Conservation (phyloP, 306 rosid species). For the Prunus mongolica region DNA sequence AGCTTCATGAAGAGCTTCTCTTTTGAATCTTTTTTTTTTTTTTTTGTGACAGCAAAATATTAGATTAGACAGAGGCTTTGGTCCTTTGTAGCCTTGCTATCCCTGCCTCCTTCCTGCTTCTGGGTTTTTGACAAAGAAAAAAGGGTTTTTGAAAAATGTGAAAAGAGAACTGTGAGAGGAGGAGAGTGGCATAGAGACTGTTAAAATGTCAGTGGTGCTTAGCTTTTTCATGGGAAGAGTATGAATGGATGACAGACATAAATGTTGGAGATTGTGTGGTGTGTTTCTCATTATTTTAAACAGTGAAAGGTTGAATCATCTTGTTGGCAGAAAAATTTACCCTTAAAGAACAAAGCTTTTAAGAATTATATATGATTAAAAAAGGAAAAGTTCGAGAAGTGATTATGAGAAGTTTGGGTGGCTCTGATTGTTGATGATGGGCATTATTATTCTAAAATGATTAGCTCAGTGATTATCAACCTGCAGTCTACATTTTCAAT, state of each 20-base stretch:
- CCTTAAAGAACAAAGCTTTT: slow-evolving; percentile 1
- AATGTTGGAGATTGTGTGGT: slow-evolving; percentile 37
- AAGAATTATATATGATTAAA: slow-evolving; percentile 8
- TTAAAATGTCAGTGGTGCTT: slow-evolving; percentile 54
- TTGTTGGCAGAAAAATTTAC: slow-evolving; percentile 32
- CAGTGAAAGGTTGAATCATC: slow-evolving; percentile 55
- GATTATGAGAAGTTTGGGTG: slow-evolving; percentile 22
- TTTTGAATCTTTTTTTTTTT: background rate
- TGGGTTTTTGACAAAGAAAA: slow-evolving; percentile 32
- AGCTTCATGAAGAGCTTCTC: slow-evolving; percentile 33
- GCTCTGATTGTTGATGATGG: slow-evolving; percentile 59
- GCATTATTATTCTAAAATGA: slow-evolving; percentile 86
- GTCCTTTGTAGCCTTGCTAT: slow-evolving; percentile 16
- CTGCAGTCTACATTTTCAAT: slow-evolving; percentile 34
- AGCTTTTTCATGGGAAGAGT: slow-evolving; percentile 48
- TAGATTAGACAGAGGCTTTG: slow-evolving; percentile 7
- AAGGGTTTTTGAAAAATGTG: slow-evolving; percentile 51
- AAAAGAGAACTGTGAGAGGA: slow-evolving; percentile 19
- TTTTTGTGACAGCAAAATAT: background rate
- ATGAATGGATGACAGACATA: slow-evolving; percentile 67
- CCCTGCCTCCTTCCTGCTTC: slow-evolving; percentile 6
- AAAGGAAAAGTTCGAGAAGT: background rate
- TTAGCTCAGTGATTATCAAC: slow-evolving; percentile 53
- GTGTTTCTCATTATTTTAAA: slow-evolving; percentile 29
- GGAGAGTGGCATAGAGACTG: slow-evolving; percentile 31